phyloP scores from a whole-genome alignment of 2,329 filamentous ascomycete genomes.

The Ophiostoma montium region DNA sequence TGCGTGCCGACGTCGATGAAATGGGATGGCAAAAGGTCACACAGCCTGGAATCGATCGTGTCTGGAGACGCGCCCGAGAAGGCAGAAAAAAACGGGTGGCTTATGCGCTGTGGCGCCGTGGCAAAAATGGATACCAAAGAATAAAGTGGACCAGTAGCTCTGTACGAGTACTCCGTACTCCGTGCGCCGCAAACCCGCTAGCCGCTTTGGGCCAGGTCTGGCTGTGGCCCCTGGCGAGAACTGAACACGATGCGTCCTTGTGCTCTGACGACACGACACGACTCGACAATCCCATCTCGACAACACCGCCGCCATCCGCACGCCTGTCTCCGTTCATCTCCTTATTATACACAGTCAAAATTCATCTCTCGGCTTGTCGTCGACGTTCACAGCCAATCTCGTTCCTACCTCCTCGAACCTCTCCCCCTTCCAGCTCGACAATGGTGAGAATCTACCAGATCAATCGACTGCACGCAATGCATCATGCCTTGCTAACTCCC shows the following conservation, averaged over 20 bases:
- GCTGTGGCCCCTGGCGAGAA: not conserved
- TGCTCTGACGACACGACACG: not conserved
- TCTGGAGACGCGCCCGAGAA: no score
- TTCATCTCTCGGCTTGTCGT: no score
- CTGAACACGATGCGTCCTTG: conserved; percentile 8
- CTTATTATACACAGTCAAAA: no score
- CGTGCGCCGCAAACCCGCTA: conserved; percentile 7
- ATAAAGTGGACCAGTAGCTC: conserved; percentile 1
- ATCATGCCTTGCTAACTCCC: conserved; percentile 8
- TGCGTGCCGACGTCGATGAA: no score
- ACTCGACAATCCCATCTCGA: no score
- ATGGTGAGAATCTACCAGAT: conserved; percentile 6
- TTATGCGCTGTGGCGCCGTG: conserved; percentile 5
- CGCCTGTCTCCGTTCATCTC: not conserved
- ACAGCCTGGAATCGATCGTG: no score
- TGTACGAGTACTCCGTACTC: not conserved
- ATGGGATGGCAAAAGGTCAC: not conserved
- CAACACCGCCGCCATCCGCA: not conserved
- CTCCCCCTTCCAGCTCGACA: conserved; percentile 3
- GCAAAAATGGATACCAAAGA: not conserved
- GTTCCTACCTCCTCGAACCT: not conserved
- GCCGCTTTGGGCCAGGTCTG: conserved; percentile 4
- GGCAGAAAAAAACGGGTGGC: conserved; percentile 7
- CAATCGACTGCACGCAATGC: no score
- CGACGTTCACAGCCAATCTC: not conserved